Percentiles rank a stretch among this genome's conserved stretches.
Evolutionary conservation across 2,329 filamentous ascomycete genomes (phyloP).

Genomic region (Gremmenia infestans): DNA sequence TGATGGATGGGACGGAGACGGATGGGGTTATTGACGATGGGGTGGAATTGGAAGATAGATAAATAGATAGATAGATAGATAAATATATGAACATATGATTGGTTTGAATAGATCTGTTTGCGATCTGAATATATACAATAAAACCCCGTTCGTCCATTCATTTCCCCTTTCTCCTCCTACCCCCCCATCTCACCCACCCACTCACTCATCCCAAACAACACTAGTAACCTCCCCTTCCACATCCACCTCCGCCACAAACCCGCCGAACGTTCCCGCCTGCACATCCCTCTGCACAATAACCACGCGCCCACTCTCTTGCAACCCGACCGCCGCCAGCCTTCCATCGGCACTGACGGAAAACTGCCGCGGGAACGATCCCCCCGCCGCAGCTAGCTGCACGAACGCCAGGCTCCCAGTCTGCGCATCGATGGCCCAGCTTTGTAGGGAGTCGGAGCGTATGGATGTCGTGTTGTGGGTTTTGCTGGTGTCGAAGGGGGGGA

Average conservation of each 20-base stretch:
- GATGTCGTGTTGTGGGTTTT: constrained; percentile 34
- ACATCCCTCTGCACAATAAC: constrained; percentile 39
- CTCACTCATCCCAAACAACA: constrained; percentile 29
- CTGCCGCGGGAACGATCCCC: constrained; percentile 42
- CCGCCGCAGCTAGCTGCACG: constrained; percentile 39
- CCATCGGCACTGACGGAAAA: constrained; percentile 44
- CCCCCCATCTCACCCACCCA: neutral
- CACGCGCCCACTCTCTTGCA: constrained; percentile 38
- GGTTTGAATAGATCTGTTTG: constrained; percentile 3
- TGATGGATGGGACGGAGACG: constrained; percentile 48
- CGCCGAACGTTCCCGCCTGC: constrained; percentile 36
- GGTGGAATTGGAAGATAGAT: constrained; percentile 38
- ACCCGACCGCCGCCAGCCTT: constrained; percentile 39
- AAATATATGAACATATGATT: neutral
- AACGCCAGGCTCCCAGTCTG: constrained; percentile 39
- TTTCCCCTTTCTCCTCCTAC: neutral
- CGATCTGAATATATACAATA: neutral
- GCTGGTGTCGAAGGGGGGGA: constrained; percentile 41
- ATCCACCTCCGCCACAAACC: constrained; percentile 23
- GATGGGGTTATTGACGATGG: constrained; percentile 43
- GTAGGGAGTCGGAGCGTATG: constrained; percentile 58
- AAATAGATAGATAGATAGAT: neutral
- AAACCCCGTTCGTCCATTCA: neutral
- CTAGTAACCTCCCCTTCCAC: constrained; percentile 23
- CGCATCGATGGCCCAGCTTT: constrained; percentile 53